phyloP scores from a whole-genome alignment of 345 rosid genomes.

The Psidium guajava region DNA sequence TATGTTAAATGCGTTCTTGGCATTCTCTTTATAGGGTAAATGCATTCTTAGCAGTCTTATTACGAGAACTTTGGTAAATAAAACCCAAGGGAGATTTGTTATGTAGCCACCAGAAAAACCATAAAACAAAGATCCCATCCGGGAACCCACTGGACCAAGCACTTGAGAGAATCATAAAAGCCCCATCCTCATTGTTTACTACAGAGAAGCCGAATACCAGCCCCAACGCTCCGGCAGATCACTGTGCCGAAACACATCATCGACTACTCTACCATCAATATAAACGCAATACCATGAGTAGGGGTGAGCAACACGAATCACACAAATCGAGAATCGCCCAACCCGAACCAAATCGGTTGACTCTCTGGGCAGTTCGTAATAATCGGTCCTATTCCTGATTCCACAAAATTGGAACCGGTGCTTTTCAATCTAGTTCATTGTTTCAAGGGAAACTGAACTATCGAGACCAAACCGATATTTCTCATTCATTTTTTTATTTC shows the following conservation, averaged over 20 bases:
- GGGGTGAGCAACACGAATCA: too few relatives aligned
- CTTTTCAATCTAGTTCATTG: too few relatives aligned
- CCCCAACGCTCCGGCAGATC: slow-evolving; percentile 34
- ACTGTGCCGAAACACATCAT: slow-evolving; percentile 17
- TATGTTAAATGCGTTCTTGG: background rate
- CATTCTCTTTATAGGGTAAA: background rate
- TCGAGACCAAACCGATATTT: too few relatives aligned
- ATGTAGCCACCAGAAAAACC: background rate
- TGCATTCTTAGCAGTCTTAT: background rate
- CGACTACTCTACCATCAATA: background rate
- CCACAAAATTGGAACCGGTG: too few relatives aligned
- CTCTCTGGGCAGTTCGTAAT: too few relatives aligned
- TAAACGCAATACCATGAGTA: background rate
- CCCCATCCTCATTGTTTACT: background rate
- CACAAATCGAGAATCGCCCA: too few relatives aligned
- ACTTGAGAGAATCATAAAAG: background rate
- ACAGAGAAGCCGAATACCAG: slow-evolving; percentile 12
- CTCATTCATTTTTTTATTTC: too few relatives aligned
- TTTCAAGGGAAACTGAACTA: too few relatives aligned
- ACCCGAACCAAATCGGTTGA: too few relatives aligned
- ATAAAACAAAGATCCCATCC: background rate
- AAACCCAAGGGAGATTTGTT: background rate
- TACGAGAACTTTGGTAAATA: too few relatives aligned
- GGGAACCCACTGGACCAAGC: background rate
- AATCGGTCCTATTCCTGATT: too few relatives aligned